Evolutionary conservation across 1,284 basidiomycete species (phyloP).

Genomic region (Irpex sp.): DNA sequence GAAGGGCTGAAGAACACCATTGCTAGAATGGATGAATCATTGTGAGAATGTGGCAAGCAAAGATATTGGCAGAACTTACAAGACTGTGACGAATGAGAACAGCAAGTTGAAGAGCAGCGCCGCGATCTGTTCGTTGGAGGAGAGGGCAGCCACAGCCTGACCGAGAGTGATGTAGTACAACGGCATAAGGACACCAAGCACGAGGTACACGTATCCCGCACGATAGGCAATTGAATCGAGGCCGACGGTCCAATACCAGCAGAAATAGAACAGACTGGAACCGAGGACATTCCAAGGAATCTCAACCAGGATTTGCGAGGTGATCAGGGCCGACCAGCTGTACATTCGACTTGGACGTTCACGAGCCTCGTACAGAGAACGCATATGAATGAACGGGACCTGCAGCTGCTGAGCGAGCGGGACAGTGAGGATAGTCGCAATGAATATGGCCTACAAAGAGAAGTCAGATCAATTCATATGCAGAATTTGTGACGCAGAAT

Average conservation of each 20-base stretch:
- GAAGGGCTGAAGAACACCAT: conserved; percentile 66
- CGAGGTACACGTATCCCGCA: conserved; percentile 57
- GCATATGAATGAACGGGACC: conserved; percentile 48
- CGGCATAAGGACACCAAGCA: conserved; percentile 50
- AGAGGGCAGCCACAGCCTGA: conserved; percentile 59
- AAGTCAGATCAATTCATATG: background rate
- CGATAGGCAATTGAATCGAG: conserved; percentile 40
- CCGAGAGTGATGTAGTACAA: conserved; percentile 48
- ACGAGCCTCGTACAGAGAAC: conserved; percentile 60
- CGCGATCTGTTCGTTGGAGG: conserved; percentile 65
- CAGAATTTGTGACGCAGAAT: background rate
- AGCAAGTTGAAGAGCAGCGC: conserved; percentile 62
- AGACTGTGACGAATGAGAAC: conserved; percentile 60
- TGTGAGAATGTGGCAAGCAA: background rate
- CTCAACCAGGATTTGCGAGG: conserved; percentile 60
- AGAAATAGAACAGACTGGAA: conserved; percentile 56
- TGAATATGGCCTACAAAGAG: conserved; percentile 34
- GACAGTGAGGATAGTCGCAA: conserved; percentile 42
- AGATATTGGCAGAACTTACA: conserved; percentile 39
- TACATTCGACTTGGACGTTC: conserved; percentile 77
- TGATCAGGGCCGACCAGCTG: conserved; percentile 74
- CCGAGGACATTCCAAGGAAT: conserved; percentile 66
- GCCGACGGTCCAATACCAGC: conserved; percentile 73
- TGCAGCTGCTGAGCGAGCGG: conserved; percentile 53
- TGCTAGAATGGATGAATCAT: conserved; percentile 29